Base-by-base conservation (phyloP, 805 yeast species). In the Hermanozyma aechmeae region DNA sequence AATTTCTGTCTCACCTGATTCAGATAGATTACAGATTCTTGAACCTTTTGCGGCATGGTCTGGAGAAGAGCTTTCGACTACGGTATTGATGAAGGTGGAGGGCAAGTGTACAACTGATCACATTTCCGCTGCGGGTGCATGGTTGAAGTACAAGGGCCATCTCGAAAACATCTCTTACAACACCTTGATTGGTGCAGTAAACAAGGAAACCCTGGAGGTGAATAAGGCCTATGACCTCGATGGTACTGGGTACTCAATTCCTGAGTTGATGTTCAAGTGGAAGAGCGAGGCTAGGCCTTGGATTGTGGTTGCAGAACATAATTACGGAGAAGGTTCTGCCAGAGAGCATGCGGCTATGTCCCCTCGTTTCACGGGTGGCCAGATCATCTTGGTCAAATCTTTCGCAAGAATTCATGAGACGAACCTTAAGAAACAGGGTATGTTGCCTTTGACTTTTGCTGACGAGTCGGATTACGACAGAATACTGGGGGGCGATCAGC, bases 81-180 rank as follows among this genome's bases (percentile, higher is more conserved):
- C 73, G 27, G 82, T 89, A 2, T 61, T 87, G 37, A 59, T 89
- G 51, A 89, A 89, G 61, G 97, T 92, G 26, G 89, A 85, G 61
- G 98, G 98, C 40, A 89, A 89, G 60, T 92, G 97, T 69, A 89
- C 98, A 24, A 89, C 98, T 22, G 98, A 89, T 56, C 98, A 89
- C 55, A 92, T 89, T 45, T 86, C 96, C 15, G 97, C 97, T 29
- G 98, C 98, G 26, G 98, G 98, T 50, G 93, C 79, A 11, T 89
- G 98, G 98, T 73, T 89, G 61, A 92, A 92, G 67, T 89, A 92
- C 66, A 92, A 92, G 65, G 98, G 98, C 24, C 98, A 89, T 53
- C 70, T 89, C 49, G 96, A 89, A 53, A 89, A 89, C 62, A 92
- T 89, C 43, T 82, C 96, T 7, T 73, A 92, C 63, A 89, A 89